phyloP scores from a whole-genome alignment of 495 filamentous ascomycete species.

The Trichoderma asperelloides region DNA sequence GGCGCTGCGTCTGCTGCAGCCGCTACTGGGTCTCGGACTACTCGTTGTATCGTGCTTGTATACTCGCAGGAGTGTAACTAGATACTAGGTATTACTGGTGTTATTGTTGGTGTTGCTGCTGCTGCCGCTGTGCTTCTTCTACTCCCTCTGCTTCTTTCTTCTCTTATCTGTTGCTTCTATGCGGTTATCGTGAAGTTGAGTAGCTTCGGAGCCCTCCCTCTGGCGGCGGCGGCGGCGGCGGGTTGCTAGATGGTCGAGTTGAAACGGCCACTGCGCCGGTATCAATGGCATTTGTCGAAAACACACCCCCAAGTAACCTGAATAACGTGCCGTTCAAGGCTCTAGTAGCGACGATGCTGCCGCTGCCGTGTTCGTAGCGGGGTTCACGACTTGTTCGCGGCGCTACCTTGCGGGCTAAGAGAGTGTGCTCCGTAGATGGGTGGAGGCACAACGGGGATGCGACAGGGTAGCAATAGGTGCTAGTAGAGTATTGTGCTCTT shows the following conservation, averaged over 20 bases:
- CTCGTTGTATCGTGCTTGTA: not conserved
- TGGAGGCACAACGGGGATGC: slow-evolving; percentile 7
- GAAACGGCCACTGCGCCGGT: not conserved
- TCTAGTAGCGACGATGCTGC: slow-evolving; percentile 4
- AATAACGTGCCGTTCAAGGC: not conserved
- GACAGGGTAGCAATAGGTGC: not conserved
- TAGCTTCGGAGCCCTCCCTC: not conserved
- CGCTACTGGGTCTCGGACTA: not conserved
- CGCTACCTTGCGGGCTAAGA: slow-evolving; percentile 1
- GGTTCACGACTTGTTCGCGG: slow-evolving; percentile 1
- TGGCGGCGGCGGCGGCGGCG: not conserved
- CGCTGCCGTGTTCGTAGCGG: not conserved
- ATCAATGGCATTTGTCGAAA: not conserved
- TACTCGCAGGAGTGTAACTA: not conserved
- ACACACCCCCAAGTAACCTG: not conserved
- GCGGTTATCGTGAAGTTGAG: not conserved
- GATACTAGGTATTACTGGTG: not conserved
- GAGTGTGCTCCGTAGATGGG: not conserved
- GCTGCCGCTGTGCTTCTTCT: not conserved
- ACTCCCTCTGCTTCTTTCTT: not conserved
- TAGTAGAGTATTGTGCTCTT: not conserved
- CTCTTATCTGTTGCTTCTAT: no score
- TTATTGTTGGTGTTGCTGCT: not conserved
- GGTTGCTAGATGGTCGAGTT: not conserved
- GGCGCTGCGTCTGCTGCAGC: not conserved